A percentile compares a stretch with the other conserved stretches of the same genome.
Conservation (phyloP, 441 rosid genomes). For the Sinapis alba region DNA sequence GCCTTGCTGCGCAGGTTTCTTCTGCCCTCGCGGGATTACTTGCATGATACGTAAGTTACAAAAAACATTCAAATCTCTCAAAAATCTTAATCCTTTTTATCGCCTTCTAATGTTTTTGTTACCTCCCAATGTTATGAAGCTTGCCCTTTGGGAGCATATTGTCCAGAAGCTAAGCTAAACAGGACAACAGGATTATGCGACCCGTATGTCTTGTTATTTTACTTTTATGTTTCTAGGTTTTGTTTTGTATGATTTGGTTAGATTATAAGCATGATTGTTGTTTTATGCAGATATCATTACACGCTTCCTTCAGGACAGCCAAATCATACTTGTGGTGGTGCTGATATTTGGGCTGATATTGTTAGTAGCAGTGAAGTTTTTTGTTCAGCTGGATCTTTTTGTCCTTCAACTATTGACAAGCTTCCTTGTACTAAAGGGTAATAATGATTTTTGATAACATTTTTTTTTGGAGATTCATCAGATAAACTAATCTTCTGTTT, state of each 20-base stretch:
- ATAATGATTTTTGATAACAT: not conserved
- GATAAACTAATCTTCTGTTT: constrained; percentile 28
- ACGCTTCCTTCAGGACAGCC: constrained; percentile 73
- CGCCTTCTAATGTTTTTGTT: constrained; percentile 19
- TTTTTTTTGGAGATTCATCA: constrained; percentile 3
- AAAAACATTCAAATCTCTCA: not conserved
- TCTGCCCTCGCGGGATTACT: constrained; percentile 94
- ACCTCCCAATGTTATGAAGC: constrained; percentile 50
- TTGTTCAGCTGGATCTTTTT: constrained; percentile 91
- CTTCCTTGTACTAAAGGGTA: constrained; percentile 88
- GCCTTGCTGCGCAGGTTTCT: constrained; percentile 92
- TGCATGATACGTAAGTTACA: constrained; percentile 95
- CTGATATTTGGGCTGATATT: constrained; percentile 88
- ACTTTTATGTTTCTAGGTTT: constrained; percentile 12
- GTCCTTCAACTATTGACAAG: constrained; percentile 78
- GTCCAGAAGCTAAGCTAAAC: constrained; percentile 72
- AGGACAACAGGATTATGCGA: constrained; percentile 77
- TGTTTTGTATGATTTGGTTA: constrained; percentile 21
- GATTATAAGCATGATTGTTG: constrained; percentile 48
- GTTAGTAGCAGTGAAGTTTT: constrained; percentile 73
- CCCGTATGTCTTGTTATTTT: constrained; percentile 66
- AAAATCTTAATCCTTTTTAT: not conserved
- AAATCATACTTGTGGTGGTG: constrained; percentile 90
- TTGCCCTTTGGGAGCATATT: constrained; percentile 89
- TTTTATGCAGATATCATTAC: constrained; percentile 78